Evolutionary conservation across 805 yeast species (phyloP).

Genomic region (Scheffersomyces amazonensis): DNA sequence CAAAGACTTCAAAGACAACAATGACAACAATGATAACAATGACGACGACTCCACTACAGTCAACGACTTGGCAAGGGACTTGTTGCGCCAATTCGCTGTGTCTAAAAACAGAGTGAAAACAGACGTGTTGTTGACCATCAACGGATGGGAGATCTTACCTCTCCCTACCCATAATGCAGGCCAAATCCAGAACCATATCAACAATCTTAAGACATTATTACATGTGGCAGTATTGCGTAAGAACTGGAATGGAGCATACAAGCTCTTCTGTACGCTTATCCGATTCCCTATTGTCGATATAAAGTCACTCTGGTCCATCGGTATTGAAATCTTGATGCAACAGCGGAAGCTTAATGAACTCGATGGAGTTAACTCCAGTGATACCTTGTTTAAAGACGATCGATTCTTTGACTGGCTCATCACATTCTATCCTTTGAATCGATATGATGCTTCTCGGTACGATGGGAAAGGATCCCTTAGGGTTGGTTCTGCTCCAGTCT

Average conservation of each 20-base stretch:
- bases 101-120: conserved; percentile 16
- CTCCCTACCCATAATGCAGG: neutral
- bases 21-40: neutral
- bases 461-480: conserved; percentile 6
- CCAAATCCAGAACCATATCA: conserved; percentile 15
- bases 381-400: conserved; percentile 18
- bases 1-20: neutral
- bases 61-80: no score
- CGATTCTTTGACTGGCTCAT: conserved; percentile 36
- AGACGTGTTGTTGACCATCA: conserved; percentile 10
- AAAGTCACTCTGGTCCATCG: conserved; percentile 61
- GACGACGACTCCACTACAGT: no score
- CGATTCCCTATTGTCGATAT: conserved; percentile 51
- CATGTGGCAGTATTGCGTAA: conserved; percentile 45
- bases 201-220: conserved; percentile 41
- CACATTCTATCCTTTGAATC: conserved; percentile 15
- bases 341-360: conserved; percentile 1
- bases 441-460: conserved; percentile 4
- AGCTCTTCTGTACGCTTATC: conserved; percentile 47
- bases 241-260: conserved; percentile 58
- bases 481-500: conserved; percentile 29
- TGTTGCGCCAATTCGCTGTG: conserved; percentile 20
- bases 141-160: conserved; percentile 23
- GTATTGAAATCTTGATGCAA: conserved; percentile 48
- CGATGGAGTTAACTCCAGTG: neutral